Base-by-base conservation (phyloP, 495 filamentous ascomycete genomes). In the Annulohypoxylon bovei region DNA sequence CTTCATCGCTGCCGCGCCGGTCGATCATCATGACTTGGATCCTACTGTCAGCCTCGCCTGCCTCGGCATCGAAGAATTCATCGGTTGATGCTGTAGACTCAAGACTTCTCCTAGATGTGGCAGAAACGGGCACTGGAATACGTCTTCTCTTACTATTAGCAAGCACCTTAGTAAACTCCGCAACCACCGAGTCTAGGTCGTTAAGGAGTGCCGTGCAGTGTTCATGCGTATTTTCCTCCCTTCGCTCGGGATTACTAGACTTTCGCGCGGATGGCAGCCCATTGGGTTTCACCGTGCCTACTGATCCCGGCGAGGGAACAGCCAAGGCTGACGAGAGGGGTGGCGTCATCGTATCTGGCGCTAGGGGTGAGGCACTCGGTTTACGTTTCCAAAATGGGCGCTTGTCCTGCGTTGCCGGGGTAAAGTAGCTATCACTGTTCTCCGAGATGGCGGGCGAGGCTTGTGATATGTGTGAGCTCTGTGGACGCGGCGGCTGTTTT, bases 21-120 rank as follows among this genome's bases (percentile, higher is more conserved):
- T 90, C 88, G 67, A 98, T 92, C 49, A 88, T 88, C 71, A 97
- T 82, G 1, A 98, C 82, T 61, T 90, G 89, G 42, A 91, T 88
- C n/a, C 80, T 78, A 22, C 49, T 68, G 25, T 85, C 84, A 5
- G 47, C 68, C 23, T 86, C 89, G 6, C 89, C 92, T 46, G 90
- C 92, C 56, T 89, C 87, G 1, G 95, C 95, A 75, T 99, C 95
- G 68, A 97, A 99, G 79, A 97, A 99, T 74, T 99, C 96, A 30
- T 95, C 91, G 1, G 88, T 87, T 6, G 90, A 87, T 53, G 90
- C 86, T 2, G 82, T 80, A 7, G 93, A 94, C 71, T 98, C 95
- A 37, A 94, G 86, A 78, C 93, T 97, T 59, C 82, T 82, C 62
- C 95, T 89, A 8, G 92, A 87, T 8, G 81, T 79, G 2, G 84